These are phyloP conservation scores for Penicillium sp. DNA, from an alignment of 2,329 filamentous ascomycete genomes.

Conservation along the genomic window DNA sequence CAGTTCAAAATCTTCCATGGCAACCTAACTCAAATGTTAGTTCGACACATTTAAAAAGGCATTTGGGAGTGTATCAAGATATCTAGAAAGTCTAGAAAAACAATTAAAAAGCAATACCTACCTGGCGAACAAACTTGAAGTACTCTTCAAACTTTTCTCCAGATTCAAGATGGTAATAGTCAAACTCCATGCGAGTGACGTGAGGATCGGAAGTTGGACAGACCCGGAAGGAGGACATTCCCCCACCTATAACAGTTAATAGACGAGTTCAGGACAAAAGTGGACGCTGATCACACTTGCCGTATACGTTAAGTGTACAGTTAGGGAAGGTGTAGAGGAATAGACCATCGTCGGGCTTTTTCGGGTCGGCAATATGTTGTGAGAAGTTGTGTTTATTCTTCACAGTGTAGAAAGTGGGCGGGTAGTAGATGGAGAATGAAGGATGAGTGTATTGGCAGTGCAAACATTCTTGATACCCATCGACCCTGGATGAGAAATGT, in stretches of 20 bases:
- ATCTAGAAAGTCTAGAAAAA: too few species aligned
- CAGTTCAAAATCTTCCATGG: slow-evolving; percentile 56
- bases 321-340: slow-evolving; percentile 60
- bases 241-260: slow-evolving; percentile 37
- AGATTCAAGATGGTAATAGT: slow-evolving; percentile 54
- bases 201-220: slow-evolving; percentile 52
- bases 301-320: slow-evolving; percentile 58
- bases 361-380: slow-evolving; percentile 55
- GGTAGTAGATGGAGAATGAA: slow-evolving; percentile 55
- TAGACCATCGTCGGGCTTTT: slow-evolving; percentile 53
- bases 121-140: slow-evolving; percentile 54
- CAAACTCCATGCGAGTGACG: slow-evolving; percentile 57
- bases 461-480: slow-evolving; percentile 59
- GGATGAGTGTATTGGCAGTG: slow-evolving; percentile 60
- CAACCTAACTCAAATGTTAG: slow-evolving; percentile 35
- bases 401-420: slow-evolving; percentile 56
- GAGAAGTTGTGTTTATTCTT: slow-evolving; percentile 56
- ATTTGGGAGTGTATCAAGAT: too few species aligned
- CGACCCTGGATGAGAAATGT: slow-evolving; percentile 42
- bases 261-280: too few species aligned
- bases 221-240: slow-evolving; percentile 57
- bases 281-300: too few species aligned
- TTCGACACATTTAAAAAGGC: too few species aligned
- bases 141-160: slow-evolving; percentile 58
- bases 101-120: background rate